These are phyloP conservation scores for Calonectria hawksworthii DNA, from an alignment of 2,329 filamentous ascomycete genomes.

Conservation along the genomic window DNA sequence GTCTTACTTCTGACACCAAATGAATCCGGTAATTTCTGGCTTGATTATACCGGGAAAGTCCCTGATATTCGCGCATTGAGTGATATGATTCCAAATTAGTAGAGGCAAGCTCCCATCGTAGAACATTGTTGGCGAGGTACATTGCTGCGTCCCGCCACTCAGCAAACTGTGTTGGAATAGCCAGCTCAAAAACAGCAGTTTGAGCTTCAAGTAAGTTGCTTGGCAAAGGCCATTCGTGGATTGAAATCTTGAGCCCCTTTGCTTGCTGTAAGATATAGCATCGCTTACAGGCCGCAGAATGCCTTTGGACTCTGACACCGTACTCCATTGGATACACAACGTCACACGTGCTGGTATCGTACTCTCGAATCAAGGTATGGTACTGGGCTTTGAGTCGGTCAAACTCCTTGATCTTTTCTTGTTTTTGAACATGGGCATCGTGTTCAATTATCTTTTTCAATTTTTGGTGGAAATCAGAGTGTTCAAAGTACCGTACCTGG, in stretches of 20 bases:
- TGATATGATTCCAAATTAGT: not conserved
- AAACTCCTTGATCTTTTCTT: slow-evolving; percentile 34
- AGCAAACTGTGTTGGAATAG: slow-evolving; percentile 55
- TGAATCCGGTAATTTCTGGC: slow-evolving; percentile 19
- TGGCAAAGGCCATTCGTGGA: slow-evolving; percentile 72
- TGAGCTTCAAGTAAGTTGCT: slow-evolving; percentile 50
- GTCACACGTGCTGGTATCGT: slow-evolving; percentile 19
- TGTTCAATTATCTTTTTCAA: slow-evolving; percentile 54
- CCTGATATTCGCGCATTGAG: slow-evolving; percentile 23
- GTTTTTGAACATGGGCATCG: slow-evolving; percentile 45
- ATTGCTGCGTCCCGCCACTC: slow-evolving; percentile 65
- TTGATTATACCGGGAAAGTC: slow-evolving; percentile 12
- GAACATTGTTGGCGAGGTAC: slow-evolving; percentile 56
- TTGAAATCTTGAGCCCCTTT: slow-evolving; percentile 55
- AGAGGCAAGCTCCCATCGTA: slow-evolving; percentile 40
- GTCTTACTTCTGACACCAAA: slow-evolving; percentile 38
- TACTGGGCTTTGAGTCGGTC: slow-evolving; percentile 16
- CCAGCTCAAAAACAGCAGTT: slow-evolving; percentile 67
- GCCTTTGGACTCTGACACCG: not conserved
- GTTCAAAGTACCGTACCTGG: slow-evolving; percentile 33
- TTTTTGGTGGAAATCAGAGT: slow-evolving; percentile 50
- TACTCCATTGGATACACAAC: not conserved
- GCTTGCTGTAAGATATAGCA: slow-evolving; percentile 54
- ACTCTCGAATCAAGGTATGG: slow-evolving; percentile 22
- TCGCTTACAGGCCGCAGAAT: slow-evolving; percentile 49